Evolutionary conservation across 163 green algal species (phyloP), one percentile per base, ranked within the genome.

Genomic region (Botryococcus braunii): DNA sequence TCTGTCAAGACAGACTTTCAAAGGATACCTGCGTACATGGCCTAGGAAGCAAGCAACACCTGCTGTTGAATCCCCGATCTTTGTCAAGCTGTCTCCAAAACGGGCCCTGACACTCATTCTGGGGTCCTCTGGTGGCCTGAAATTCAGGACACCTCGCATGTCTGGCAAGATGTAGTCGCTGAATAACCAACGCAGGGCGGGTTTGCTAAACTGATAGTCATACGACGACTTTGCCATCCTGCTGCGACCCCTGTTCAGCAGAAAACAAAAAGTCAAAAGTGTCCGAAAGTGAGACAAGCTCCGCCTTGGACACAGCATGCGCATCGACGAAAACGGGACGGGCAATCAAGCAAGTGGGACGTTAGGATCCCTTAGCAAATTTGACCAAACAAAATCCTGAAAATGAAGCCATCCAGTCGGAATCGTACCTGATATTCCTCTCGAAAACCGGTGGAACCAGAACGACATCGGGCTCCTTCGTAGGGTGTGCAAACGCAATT

Each of bases 161-260:
- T 60, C 17, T 63, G 31, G 31, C 17, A 40, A n/a, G n/a, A 83
- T 36, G 47, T 83, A 86, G 41, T 85, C 78, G 1, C 73, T 66
- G 59, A 86, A 83, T 11, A 86, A 75, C 61, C 69, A 74, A 5
- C 41, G 65, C 36, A 86, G 65, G 43, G 70, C 37, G 2, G 74
- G 78, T 58, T 84, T 79, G 34, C 36, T 62, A 70, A 86, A 86
- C 37, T 78, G 70, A 34, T 62, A 73, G 35, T 84, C 80, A 25
- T 83, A 86, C 2, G 67, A 74, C 29, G 31, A 69, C 52, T 85
- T 83, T 13, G 77, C 73, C 69, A 86, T 81, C 36, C 80, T 63
- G 17, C 35, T 38, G 5, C 68, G 32, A 17, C 60, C 57, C 32
- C 48, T n/a, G n/a, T n/a, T n/a, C n/a, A n/a, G n/a, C n/a, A n/a